Base-by-base conservation (phyloP, 805 yeast species). In the Yarrowia sp. region DNA sequence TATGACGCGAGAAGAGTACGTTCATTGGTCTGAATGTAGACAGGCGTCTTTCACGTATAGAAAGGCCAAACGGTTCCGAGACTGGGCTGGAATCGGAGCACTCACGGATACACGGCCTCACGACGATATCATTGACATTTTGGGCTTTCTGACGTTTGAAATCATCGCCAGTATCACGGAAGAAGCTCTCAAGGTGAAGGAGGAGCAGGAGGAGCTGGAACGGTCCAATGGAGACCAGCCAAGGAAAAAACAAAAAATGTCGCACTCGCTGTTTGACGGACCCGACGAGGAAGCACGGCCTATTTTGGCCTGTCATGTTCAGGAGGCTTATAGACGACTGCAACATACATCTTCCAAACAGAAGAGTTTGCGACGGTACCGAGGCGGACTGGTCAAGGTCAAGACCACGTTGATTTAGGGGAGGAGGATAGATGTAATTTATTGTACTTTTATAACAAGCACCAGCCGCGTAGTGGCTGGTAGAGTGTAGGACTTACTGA, bases 1-100 rank as follows among this genome's bases (percentile, higher is more conserved):
- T 69, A 95, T 95, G 99, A 95, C 99, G 0, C 88, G 86, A 72
- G 97, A 95, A 71, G 99, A 95, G 73, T 95, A 95, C 72, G 99
- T 92, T 17, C 99, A 95, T 74, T 95, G 98, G 98, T 90, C 97
- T 12, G 99, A 95, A 72, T 95, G 99, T 76, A 84, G 99, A 67
- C 99, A 95, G 75, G 98, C 98, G 1, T 87, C 96, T 66, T 95
- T 95, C 74, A 95, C 99, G 0, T 95, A 92, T 71, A 82, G 98
- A 70, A 95, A 95, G 74, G 89, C 89, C n/a, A 92, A 92, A 74
- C 79, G 98, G 71, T 95, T 95, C 74, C 83, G 93, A 72, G 99
- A 95, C 71, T 95, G 99, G 99, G 93, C 96, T 17, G 96, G 95
- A 12, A 84, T 93, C 48, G 77, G 90, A 0, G 87, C 85, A 62